Conservation (phyloP, 129 eudicot genomes). For the Oenanthe sinensis region DNA sequence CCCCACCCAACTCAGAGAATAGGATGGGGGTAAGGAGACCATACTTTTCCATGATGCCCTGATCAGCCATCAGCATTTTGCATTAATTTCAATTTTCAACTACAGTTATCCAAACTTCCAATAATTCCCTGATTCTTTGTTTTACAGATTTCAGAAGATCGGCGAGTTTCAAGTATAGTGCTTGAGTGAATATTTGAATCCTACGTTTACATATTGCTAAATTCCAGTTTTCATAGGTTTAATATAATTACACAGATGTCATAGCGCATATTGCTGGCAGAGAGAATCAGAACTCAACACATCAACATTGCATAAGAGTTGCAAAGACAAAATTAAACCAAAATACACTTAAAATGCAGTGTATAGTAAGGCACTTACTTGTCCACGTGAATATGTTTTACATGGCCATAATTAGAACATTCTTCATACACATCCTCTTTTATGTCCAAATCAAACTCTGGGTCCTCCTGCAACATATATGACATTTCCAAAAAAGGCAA, state of each 20-base stretch:
- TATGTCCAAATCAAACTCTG: conserved; percentile 86
- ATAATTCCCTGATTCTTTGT: too few species aligned
- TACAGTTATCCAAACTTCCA: too few species aligned
- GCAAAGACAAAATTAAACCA: not conserved
- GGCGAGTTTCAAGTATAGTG: too few species aligned
- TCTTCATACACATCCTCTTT: conserved; percentile 87
- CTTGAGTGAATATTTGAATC: too few species aligned
- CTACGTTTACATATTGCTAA: not conserved
- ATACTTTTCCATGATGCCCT: too few species aligned
- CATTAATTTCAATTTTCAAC: too few species aligned
- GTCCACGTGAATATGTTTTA: conserved; percentile 82
- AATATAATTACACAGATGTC: not conserved
- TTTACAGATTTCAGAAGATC: too few species aligned
- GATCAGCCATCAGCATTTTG: too few species aligned
- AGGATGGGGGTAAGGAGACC: too few species aligned
- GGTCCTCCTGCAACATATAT: conserved; percentile 54
- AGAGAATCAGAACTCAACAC: not conserved
- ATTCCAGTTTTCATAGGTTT: not conserved
- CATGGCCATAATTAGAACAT: conserved; percentile 77
- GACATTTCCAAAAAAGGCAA: not conserved
- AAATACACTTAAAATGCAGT: not conserved
- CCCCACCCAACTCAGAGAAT: too few species aligned
- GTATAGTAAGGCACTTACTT: conserved; percentile 43
- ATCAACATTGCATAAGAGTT: not conserved
- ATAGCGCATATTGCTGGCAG: not conserved